These are phyloP conservation scores for Tulasnella sp. DNA, from an alignment of 768 basidiomycete genomes.

Conservation along the genomic window DNA sequence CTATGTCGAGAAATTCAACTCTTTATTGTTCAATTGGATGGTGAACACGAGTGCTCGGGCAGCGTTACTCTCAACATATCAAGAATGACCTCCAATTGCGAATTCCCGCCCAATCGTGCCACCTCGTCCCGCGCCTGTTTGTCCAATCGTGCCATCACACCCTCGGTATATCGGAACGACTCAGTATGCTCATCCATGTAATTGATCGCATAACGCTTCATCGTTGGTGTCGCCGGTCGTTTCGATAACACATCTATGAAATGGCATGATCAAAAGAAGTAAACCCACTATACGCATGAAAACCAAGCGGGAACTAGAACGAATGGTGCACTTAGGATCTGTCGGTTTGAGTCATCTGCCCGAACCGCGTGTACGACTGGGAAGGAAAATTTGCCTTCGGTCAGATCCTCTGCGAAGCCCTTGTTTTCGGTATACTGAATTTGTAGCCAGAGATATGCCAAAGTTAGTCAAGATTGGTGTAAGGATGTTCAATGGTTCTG, in stretches of 20 bases:
- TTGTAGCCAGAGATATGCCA: not conserved
- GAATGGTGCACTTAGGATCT: conserved; percentile 79
- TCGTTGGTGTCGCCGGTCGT: conserved; percentile 64
- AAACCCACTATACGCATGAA: too few relatives aligned
- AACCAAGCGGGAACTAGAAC: conserved; percentile 16
- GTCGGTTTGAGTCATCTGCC: conserved; percentile 60
- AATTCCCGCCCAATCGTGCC: conserved; percentile 63
- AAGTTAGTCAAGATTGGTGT: not conserved
- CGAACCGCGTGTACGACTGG: conserved; percentile 86
- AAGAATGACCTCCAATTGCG: conserved; percentile 33
- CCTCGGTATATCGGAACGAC: conserved; percentile 79
- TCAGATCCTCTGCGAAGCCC: conserved; percentile 69
- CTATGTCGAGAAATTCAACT: too few relatives aligned
- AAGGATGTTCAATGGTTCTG: not conserved
- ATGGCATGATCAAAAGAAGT: not conserved
- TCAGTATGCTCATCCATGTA: conserved; percentile 67
- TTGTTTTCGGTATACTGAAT: conserved; percentile 61
- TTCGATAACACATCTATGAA: conserved; percentile 76
- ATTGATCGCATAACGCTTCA: conserved; percentile 68
- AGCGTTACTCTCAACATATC: conserved; percentile 4
- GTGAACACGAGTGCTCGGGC: too few relatives aligned
- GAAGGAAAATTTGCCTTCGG: conserved; percentile 97
- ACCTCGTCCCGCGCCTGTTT: conserved; percentile 60
- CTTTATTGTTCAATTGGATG: too few relatives aligned
- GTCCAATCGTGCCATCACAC: conserved; percentile 56